A percentile compares a stretch with the other conserved stretches of the same genome.
phyloP scores from a whole-genome alignment of 2,329 filamentous ascomycete species.

The Paecilomyces formosus region DNA sequence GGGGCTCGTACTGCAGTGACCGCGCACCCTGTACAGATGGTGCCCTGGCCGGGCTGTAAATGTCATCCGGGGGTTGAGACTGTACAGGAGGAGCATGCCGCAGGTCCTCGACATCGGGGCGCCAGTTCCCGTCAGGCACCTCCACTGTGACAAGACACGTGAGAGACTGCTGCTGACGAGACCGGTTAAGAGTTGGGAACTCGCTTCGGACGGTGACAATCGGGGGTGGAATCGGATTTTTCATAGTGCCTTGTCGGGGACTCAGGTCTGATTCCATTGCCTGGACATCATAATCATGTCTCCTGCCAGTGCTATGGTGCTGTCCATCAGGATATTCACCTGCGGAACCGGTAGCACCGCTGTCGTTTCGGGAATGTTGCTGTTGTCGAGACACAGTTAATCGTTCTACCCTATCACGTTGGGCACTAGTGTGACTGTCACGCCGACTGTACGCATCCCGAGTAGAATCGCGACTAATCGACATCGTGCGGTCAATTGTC shows the following conservation, averaged over 20 bases:
- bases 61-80: conserved; percentile 40
- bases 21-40: conserved; percentile 36
- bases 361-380: conserved; percentile 71
- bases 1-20: conserved; percentile 65
- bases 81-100: conserved; percentile 45
- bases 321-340: conserved; percentile 72
- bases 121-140: conserved; percentile 88
- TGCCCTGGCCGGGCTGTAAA: conserved; percentile 45
- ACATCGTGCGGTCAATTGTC: conserved; percentile 13
- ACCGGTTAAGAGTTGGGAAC: conserved; percentile 87
- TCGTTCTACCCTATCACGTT: conserved; percentile 40
- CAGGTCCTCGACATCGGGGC: conserved; percentile 73
- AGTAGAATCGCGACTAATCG: conserved; percentile 18
- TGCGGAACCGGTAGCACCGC: conserved; percentile 70
- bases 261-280: conserved; percentile 84
- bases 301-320: conserved; percentile 58
- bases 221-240: conserved; percentile 84
- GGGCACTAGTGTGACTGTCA: conserved; percentile 33
- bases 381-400: conserved; percentile 34
- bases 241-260: conserved; percentile 58
- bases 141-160: conserved; percentile 93
- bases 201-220: conserved; percentile 93
- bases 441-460: conserved; percentile 23
- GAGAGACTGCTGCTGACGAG: conserved; percentile 86
- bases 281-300: conserved; percentile 92